Conservation (phyloP, 768 basidiomycete species). For the Russula virescens region DNA sequence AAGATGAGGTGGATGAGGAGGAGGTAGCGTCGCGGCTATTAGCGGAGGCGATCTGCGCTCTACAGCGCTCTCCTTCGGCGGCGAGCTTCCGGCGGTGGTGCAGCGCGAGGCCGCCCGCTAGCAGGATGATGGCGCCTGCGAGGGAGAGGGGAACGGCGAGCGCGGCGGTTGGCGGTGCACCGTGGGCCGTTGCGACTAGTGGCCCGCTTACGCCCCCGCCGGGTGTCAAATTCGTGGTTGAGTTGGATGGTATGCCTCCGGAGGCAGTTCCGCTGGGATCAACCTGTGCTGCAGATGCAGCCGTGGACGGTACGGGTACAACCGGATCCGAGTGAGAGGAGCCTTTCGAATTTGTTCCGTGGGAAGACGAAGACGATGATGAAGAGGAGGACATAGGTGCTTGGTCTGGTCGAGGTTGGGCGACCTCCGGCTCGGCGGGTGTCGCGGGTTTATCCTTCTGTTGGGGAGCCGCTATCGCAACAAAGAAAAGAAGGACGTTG, state of each 20-base stretch:
- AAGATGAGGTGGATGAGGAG: no score
- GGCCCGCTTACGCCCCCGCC: conserved; percentile 4
- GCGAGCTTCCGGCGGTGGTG: conserved; percentile 29
- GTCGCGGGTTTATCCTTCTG: background rate
- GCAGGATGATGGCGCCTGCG: conserved; percentile 29
- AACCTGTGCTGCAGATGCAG: background rate
- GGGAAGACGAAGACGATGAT: background rate
- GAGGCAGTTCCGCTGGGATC: conserved; percentile 1
- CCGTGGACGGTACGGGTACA: background rate
- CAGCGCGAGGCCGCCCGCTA: conserved; percentile 26
- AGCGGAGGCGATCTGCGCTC: background rate
- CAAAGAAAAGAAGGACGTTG: background rate
- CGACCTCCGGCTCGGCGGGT: background rate
- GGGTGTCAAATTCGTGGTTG: background rate
- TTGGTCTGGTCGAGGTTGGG: conserved; percentile 3
- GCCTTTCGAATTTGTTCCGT: background rate
- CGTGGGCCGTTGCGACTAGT: conserved; percentile 24
- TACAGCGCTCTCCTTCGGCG: conserved; percentile 23
- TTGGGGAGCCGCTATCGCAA: conserved; percentile 5
- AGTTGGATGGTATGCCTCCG: background rate
- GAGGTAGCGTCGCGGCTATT: background rate
- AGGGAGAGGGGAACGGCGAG: conserved; percentile 34
- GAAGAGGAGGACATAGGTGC: conserved; percentile 5
- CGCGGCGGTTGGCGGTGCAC: conserved; percentile 30
- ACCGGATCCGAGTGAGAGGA: background rate